Evolutionary conservation across 1,284 basidiomycete species (phyloP).

Genomic region (Trametes sp.): DNA sequence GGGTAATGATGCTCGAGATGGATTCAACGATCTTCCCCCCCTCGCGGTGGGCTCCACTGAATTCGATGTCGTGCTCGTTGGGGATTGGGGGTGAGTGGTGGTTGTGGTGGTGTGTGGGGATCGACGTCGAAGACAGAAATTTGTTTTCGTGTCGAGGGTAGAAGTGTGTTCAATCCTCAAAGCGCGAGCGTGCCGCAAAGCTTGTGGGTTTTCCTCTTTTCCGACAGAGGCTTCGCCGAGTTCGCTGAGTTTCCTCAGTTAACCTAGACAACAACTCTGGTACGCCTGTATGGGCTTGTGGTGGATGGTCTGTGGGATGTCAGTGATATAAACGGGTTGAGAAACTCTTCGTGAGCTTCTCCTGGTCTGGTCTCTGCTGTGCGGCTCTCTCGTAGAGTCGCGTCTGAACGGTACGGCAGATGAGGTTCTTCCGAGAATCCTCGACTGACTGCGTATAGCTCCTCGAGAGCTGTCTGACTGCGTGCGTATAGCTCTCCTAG

Average conservation of each 20-base stretch:
- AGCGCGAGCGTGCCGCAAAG: not conserved
- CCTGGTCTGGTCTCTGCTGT: no score
- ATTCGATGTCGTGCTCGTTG: conserved; percentile 5
- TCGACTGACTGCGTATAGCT: not conserved
- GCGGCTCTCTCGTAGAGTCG: no score
- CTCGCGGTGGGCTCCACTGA: conserved; percentile 13
- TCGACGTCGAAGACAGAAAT: not conserved
- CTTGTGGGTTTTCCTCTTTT: not conserved
- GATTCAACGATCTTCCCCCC: conserved; percentile 1
- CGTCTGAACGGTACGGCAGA: no score
- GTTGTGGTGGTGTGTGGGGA: not conserved
- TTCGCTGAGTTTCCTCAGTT: not conserved
- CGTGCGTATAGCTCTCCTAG: not conserved
- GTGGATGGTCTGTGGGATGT: no score
- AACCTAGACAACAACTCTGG: no score
- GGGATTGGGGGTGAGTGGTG: not conserved
- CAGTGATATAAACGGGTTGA: no score
- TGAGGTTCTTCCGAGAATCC: no score
- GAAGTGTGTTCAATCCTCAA: not conserved
- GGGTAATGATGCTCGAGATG: not conserved
- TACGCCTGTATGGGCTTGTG: no score
- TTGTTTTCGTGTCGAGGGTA: not conserved
- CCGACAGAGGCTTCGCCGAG: not conserved
- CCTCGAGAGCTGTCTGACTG: not conserved
- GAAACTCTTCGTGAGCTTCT: no score